Evolutionary conservation across 331 rosid genomes (phyloP).

Genomic region (Rhamnella rubrinervis): DNA sequence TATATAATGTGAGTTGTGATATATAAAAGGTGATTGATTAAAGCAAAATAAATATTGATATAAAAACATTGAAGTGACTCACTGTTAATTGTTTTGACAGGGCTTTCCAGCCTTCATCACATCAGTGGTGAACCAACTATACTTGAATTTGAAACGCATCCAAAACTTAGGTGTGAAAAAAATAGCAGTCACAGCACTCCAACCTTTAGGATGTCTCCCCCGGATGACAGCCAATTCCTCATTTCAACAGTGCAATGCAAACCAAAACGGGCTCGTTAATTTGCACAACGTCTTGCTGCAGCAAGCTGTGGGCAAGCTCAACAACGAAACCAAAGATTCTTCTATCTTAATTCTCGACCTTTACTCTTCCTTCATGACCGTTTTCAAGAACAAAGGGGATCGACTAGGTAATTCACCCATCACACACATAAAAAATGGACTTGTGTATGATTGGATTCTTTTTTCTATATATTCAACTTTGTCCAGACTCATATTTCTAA

Average conservation of each 20-base stretch:
- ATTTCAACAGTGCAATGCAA: slow-evolving; percentile 48
- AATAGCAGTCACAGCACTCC: slow-evolving; percentile 50
- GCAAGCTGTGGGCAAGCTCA: slow-evolving; percentile 53
- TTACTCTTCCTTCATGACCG: slow-evolving; percentile 51
- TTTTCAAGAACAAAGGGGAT: slow-evolving; percentile 38
- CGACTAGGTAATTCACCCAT: slow-evolving; percentile 22
- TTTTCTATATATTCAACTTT: no score
- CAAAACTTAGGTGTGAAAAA: slow-evolving; percentile 59
- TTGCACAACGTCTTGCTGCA: slow-evolving; percentile 60
- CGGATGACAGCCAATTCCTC: slow-evolving; percentile 25
- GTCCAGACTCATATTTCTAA: no score
- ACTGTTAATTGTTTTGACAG: slow-evolving; percentile 19
- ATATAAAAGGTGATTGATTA: neutral
- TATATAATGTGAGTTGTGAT: no score
- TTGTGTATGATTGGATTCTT: no score
- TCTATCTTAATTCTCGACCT: slow-evolving; percentile 53
- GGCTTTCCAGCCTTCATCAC: slow-evolving; percentile 48
- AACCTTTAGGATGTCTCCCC: slow-evolving; percentile 83
- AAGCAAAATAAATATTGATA: neutral
- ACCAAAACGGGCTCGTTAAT: slow-evolving; percentile 38
- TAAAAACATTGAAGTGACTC: neutral
- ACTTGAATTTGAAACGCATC: slow-evolving; percentile 45
- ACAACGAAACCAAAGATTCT: slow-evolving; percentile 33
- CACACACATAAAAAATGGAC: no score
- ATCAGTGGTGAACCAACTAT: slow-evolving; percentile 51